Percentiles rank a stretch among this genome's conserved stretches.
These are phyloP conservation scores for Ensete ventricosum DNA, from an alignment of 176 grass and related monocot species.

Conservation along the genomic window DNA sequence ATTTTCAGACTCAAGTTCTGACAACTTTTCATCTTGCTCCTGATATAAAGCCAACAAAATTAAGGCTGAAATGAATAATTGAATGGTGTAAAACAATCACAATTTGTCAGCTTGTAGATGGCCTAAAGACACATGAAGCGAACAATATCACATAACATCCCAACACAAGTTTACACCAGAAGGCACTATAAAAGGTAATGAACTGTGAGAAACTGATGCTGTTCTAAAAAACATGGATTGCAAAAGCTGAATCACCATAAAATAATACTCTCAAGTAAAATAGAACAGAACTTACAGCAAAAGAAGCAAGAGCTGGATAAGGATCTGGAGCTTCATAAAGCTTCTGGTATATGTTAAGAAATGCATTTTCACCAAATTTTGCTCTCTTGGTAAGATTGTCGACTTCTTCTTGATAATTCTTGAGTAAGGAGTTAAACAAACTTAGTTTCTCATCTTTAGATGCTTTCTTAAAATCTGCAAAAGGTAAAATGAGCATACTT, in stretches of 20 bases:
- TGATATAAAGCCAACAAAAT: slow-evolving; percentile 22
- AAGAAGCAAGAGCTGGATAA: slow-evolving; percentile 93
- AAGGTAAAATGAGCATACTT: not conserved
- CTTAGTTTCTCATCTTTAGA: slow-evolving; percentile 75
- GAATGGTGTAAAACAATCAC: not conserved
- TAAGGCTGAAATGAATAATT: not conserved
- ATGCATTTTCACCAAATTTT: slow-evolving; percentile 98
- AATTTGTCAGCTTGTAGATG: not conserved
- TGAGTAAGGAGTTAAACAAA: slow-evolving; percentile 94
- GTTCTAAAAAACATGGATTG: not conserved
- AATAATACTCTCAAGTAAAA: slow-evolving; percentile 1
- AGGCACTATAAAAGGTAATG: not conserved
- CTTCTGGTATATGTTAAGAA: slow-evolving; percentile 99
- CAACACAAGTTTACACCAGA: not conserved
- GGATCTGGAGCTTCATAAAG: slow-evolving; percentile 99
- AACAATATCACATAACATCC: not conserved
- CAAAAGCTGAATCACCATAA: not conserved
- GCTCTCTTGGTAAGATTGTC: slow-evolving; percentile 99
- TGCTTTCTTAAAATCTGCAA: slow-evolving; percentile 90
- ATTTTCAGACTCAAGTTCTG: slow-evolving; percentile 92
- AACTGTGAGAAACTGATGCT: not conserved
- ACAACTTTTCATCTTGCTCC: slow-evolving; percentile 97
- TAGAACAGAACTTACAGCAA: slow-evolving; percentile 67
- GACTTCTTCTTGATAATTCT: slow-evolving; percentile 95
- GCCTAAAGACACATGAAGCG: not conserved